Conservation (phyloP, 257 asterid species). For the Parsonsia alboflavescens region DNA sequence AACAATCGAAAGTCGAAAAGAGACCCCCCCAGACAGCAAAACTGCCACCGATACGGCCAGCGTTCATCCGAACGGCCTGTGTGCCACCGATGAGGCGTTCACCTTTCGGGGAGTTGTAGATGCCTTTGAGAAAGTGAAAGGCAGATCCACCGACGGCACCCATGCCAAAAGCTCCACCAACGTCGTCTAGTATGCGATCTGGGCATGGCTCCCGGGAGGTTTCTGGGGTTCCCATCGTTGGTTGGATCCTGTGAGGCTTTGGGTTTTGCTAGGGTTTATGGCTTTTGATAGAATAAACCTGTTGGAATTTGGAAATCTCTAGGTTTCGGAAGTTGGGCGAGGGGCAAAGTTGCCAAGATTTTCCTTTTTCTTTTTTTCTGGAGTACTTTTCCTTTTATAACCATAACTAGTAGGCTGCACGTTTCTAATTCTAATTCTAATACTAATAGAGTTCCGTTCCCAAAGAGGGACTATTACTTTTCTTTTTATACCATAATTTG, state of each 20-base stretch:
- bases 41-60: constrained; percentile 29
- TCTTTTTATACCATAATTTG: too few relatives aligned
- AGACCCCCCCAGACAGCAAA: constrained; percentile 28
- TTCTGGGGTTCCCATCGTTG: constrained; percentile 28
- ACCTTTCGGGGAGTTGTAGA: constrained; percentile 35
- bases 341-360: background rate
- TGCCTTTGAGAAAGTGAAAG: constrained; percentile 35
- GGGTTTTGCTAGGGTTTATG: constrained; percentile 5
- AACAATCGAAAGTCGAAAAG: constrained; percentile 28
- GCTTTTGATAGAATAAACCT: background rate
- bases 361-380: too few relatives aligned
- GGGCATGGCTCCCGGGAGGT: constrained; percentile 35
- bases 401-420: too few relatives aligned
- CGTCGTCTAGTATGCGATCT: constrained; percentile 34
- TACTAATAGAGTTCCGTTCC: too few relatives aligned
- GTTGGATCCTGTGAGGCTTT: background rate
- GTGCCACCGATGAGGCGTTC: constrained; percentile 29
- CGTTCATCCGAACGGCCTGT: constrained; percentile 35
- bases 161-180: constrained; percentile 36
- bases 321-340: background rate
- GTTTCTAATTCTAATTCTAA: too few relatives aligned
- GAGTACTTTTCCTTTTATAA: too few relatives aligned
- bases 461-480: too few relatives aligned
- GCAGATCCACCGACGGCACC: constrained; percentile 43
- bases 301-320: background rate